Percentiles rank a stretch among this genome's conserved stretches.
These are phyloP conservation scores for Mucor indicus DNA, from an alignment of 371 early-diverging fungal species.

Conservation along the genomic window DNA sequence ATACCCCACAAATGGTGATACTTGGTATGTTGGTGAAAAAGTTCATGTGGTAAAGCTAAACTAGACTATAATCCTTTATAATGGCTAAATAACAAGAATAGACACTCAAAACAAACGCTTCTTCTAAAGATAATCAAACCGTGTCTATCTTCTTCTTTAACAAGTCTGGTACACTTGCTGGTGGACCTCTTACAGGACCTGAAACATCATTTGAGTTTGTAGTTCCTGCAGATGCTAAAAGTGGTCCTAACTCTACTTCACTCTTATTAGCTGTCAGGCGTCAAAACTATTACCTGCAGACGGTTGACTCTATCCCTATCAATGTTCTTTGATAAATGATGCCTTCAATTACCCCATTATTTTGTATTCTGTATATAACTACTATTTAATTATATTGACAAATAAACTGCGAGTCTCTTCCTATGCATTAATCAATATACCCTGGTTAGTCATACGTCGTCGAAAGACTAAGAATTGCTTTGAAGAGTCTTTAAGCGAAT, in stretches of 20 bases:
- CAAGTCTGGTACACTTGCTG: conserved; percentile 14
- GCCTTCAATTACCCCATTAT: too few relatives aligned
- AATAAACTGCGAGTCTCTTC: too few relatives aligned
- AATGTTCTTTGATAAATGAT: too few relatives aligned
- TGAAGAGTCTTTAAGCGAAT: too few relatives aligned
- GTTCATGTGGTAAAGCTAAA: conserved; percentile 20
- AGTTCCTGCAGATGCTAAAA: conserved; percentile 24
- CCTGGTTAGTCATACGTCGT: too few relatives aligned
- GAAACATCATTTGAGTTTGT: conserved; percentile 22
- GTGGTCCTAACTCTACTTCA: conserved; percentile 16
- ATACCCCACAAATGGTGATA: conserved; percentile 24
- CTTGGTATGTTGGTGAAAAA: conserved; percentile 35
- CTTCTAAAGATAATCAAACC: conserved; percentile 11
- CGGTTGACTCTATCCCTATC: conserved; percentile 28
- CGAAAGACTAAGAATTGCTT: too few relatives aligned
- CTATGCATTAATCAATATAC: too few relatives aligned
- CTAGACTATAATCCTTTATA: not conserved
- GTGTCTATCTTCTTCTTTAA: conserved; percentile 31
- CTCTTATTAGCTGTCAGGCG: conserved; percentile 36
- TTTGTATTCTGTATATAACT: too few relatives aligned
- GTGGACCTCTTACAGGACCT: conserved; percentile 18
- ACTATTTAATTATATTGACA: too few relatives aligned
- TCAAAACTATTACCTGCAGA: conserved; percentile 16
- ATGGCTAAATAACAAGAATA: not conserved
- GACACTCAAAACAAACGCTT: not conserved